Evolutionary conservation across 768 basidiomycete species (phyloP), one percentile per base, ranked within the genome.

Genomic region (Kwoniella dejecticola): DNA sequence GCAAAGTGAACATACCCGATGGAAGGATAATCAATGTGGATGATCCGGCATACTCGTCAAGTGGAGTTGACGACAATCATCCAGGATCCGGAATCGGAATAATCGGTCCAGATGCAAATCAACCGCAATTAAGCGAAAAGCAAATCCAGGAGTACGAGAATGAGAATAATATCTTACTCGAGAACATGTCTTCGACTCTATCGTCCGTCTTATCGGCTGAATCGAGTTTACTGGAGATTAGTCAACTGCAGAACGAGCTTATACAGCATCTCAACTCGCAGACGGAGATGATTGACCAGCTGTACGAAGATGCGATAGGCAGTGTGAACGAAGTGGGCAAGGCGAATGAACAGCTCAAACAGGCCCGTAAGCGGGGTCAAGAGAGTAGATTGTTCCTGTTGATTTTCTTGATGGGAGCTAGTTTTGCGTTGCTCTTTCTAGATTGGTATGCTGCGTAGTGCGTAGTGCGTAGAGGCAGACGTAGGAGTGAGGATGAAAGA

Each of bases 221-320:
- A 76, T 86, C 89, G 45, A 86, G 90, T 31, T 80, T 99, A 57
- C 83, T 93, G 81, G 95, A 98, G 73, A 97, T 99, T 72, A 90
- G 90, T 69, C 84, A 89, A 41, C 81, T 99, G 59, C 96, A 99
- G 82, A 88, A 89, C 81, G 90, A 97, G 78, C 83, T 99, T 67
- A 86, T 96, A 50, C 82, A 85, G 13, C 92, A 97, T 75, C 83
- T 99, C 40, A 88, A 89, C 33, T 84, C 83, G 71, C 96, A 99
- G 82, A 89, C 89, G 2, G 94, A 94, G 81, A 79, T 93, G 67
- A 92, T 93, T 10, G 94, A 98, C 71, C 87, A 91, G 77, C 81
- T 99, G 62, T 96, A 91, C 74, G 92, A 96, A 68, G 95, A 99
- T 73, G 94, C 92, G 8, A 88, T 96, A 55, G 85, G 88, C 1